Percentiles rank a stretch among this genome's conserved stretches.
Conservation (phyloP, 2,329 filamentous ascomycete genomes). For the Monilinia aucupariae region DNA sequence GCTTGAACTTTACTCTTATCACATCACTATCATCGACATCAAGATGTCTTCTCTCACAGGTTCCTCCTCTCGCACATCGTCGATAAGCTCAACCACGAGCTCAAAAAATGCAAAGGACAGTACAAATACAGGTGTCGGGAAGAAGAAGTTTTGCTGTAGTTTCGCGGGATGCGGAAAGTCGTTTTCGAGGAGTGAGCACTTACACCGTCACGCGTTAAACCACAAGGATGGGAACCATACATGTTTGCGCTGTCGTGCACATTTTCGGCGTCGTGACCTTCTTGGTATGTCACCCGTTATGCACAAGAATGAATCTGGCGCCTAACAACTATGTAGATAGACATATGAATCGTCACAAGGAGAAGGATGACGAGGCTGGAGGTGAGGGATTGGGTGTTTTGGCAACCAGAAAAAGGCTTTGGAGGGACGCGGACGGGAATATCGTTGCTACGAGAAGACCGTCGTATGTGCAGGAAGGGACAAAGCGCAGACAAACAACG, state of each 20-base stretch:
- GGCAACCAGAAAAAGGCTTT: conserved; percentile 45
- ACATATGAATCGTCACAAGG: conserved; percentile 44
- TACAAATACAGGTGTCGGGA: conserved; percentile 17
- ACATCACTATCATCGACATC: conserved; percentile 5
- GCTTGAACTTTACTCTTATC: conserved; percentile 10
- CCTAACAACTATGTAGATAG: conserved; percentile 39
- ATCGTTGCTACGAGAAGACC: conserved; percentile 40
- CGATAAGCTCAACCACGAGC: conserved; percentile 25
- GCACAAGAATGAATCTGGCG: neutral
- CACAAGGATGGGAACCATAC: conserved; percentile 46
- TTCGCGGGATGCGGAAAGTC: conserved; percentile 41
- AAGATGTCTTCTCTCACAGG: conserved; percentile 27
- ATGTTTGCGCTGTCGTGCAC: conserved; percentile 48
- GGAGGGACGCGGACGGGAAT: conserved; percentile 44
- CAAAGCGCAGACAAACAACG: conserved; percentile 27
- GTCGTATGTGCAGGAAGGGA: conserved; percentile 31
- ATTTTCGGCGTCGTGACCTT: conserved; percentile 51
- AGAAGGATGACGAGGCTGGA: conserved; percentile 47
- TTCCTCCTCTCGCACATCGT: conserved; percentile 30
- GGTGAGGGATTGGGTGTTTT: conserved; percentile 43
- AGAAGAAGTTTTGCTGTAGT: conserved; percentile 39
- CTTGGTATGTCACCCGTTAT: conserved; percentile 40
- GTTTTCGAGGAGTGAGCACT: conserved; percentile 47
- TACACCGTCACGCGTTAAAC: conserved; percentile 48
- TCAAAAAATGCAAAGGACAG: conserved; percentile 23